phyloP scores from a whole-genome alignment of 208 protist species.

The Leptomonas seymouri region DNA sequence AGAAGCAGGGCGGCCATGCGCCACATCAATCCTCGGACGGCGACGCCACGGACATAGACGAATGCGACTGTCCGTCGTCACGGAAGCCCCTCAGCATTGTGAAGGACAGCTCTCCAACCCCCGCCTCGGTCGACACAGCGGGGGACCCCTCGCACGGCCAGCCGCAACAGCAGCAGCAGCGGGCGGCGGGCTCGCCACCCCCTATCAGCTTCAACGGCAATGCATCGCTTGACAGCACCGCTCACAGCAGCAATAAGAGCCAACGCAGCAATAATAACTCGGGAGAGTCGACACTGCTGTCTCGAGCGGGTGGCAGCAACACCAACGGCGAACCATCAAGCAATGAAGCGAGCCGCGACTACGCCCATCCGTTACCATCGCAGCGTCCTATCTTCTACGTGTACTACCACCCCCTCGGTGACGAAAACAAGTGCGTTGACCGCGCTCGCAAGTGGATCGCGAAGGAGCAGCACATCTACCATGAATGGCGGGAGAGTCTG shows the following conservation, averaged over 20 bases:
- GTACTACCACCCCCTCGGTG: conserved; percentile 65
- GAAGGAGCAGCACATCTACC: conserved; percentile 48
- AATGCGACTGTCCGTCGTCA: background rate
- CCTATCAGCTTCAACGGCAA: conserved; percentile 4
- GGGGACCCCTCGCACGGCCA: background rate
- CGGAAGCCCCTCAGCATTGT: conserved; percentile 27
- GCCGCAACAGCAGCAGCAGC: conserved; percentile 5
- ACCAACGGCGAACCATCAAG: background rate
- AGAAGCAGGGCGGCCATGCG: too few species aligned
- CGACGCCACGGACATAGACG: conserved; percentile 14
- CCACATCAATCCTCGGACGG: conserved; percentile 8
- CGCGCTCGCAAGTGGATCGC: conserved; percentile 51
- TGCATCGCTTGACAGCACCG: background rate
- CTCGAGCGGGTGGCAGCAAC: background rate
- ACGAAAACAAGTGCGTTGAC: conserved; percentile 53
- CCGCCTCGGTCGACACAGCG: conserved; percentile 1
- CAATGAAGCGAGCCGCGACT: background rate
- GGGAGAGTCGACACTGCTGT: background rate
- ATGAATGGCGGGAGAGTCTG: conserved; percentile 37
- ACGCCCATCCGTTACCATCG: conserved; percentile 1
- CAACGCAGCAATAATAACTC: background rate
- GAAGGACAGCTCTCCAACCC: conserved; percentile 10
- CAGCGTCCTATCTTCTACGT: conserved; percentile 50
- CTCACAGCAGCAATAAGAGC: background rate
- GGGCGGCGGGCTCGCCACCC: too few species aligned